phyloP scores from a whole-genome alignment of 768 basidiomycete genomes.

The Crucibulum laeve region DNA sequence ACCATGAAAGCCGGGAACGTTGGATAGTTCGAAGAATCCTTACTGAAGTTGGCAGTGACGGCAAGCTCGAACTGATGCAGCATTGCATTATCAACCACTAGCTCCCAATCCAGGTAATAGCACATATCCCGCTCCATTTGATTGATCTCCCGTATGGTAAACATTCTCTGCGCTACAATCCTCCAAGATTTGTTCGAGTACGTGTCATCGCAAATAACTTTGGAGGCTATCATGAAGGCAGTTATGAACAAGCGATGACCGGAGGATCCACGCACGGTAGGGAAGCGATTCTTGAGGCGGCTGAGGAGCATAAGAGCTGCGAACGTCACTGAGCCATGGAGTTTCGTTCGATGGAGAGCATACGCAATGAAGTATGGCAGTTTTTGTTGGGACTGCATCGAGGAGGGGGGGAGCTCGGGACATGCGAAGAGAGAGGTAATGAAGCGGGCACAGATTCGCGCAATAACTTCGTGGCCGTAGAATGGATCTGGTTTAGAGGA shows the following conservation, averaged over 20 bases:
- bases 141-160: slow-evolving; percentile 83
- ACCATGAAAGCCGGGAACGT: slow-evolving; percentile 59
- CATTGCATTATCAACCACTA: slow-evolving; percentile 65
- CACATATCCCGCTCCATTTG: slow-evolving; percentile 97
- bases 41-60: slow-evolving; percentile 55
- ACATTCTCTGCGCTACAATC: slow-evolving; percentile 87
- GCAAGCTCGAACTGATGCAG: slow-evolving; percentile 57
- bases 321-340: slow-evolving; percentile 66
- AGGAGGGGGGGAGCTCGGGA: slow-evolving; percentile 70
- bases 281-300: slow-evolving; percentile 87
- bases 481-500: slow-evolving; percentile 60
- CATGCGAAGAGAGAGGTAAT: slow-evolving; percentile 85
- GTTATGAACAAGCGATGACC: slow-evolving; percentile 94
- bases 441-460: slow-evolving; percentile 70
- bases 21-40: slow-evolving; percentile 46
- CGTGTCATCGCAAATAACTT: slow-evolving; percentile 92
- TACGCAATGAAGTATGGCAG: slow-evolving; percentile 85
- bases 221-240: slow-evolving; percentile 89
- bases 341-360: slow-evolving; percentile 78
- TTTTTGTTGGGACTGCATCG: slow-evolving; percentile 52
- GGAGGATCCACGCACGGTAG: slow-evolving; percentile 84
- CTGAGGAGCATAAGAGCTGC: slow-evolving; percentile 67
- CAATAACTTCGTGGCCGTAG: slow-evolving; percentile 74
- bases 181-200: slow-evolving; percentile 94
- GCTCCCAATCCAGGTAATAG: slow-evolving; percentile 89